Conservation (phyloP, 495 filamentous ascomycete genomes). For the Penicillium atrosanguineum region DNA sequence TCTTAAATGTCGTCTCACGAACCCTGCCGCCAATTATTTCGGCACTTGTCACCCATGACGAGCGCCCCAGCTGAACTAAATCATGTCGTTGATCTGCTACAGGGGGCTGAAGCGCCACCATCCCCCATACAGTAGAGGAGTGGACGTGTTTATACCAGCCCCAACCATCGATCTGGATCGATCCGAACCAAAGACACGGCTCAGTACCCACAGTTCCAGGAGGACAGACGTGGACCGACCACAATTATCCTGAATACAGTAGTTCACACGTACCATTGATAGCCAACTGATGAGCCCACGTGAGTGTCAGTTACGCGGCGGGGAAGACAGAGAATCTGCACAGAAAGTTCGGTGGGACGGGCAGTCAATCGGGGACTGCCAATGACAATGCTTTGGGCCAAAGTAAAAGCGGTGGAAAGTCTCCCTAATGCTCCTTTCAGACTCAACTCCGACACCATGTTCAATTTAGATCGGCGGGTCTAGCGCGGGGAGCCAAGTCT, state of each 20-base stretch:
- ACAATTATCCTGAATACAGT: not conserved
- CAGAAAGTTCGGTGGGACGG: not conserved
- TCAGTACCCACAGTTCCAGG: not conserved
- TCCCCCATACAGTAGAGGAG: too few species aligned
- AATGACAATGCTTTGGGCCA: not conserved
- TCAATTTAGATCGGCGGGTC: conserved; percentile 6
- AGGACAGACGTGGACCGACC: not conserved
- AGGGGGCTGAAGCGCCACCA: not conserved
- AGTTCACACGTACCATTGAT: not conserved
- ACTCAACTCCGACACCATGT: not conserved
- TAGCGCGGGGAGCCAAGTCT: not conserved
- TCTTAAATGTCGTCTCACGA: not conserved
- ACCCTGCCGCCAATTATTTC: not conserved
- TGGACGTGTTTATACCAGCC: too few species aligned
- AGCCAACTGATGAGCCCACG: not conserved
- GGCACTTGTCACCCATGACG: not conserved
- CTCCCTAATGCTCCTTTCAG: not conserved
- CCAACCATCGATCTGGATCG: not conserved
- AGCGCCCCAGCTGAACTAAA: not conserved
- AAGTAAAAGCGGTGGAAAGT: not conserved
- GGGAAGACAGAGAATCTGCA: not conserved
- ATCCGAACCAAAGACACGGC: not conserved
- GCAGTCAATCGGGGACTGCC: not conserved
- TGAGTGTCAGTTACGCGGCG: not conserved
- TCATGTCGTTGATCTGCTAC: not conserved